Evolutionary conservation across 305 asterid species (phyloP), one percentile per base, ranked within the genome.

Genomic region (Ilex paraguariensis): DNA sequence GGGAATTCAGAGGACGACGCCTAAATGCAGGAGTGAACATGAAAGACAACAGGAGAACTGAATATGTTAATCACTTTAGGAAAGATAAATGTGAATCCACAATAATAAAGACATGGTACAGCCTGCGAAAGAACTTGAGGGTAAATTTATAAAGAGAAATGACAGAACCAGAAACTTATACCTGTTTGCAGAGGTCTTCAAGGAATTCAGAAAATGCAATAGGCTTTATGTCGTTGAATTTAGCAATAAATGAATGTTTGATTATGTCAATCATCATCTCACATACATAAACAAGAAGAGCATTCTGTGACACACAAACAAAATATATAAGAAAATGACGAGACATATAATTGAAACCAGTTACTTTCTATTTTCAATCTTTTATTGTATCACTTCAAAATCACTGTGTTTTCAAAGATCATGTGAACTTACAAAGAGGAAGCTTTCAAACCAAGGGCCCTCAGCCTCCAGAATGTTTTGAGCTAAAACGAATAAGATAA

Each of bases 121-220:
- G 9, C 9, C 42, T 4, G 42, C 42, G 6, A 36, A 4, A 36
- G 42, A 36, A 36, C 42, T 36, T 36, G 6, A 36, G 42, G 9
- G 42, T 36, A 36, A 36, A 36, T 36, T 36, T 8, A 36, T 8
- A 5, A 36, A 36, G 42, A 36, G 42, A 36, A 56, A 56, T 56
- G 17, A 12, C 6, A 12, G 1, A 31, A 56, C 9, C 14, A 56
- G 7, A 56, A 33, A 56, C 57, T 33, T 2, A 7, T 80, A 94
- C 99, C 99, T 94, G 98, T 75, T 85, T 91, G 87, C 97, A 94
- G 48, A 94, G 96, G 70, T 94, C 98, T 77, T 94, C 99, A n/a
- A 94, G 84, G 73, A 82, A 94, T 66, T 91, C 98, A 7, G 99
- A 94, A 79, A 88, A 94, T 61, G 94, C 83, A 66, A 80, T 77